phyloP scores from a whole-genome alignment of 192 early-diverging fungal species.

The Backusella circina region DNA sequence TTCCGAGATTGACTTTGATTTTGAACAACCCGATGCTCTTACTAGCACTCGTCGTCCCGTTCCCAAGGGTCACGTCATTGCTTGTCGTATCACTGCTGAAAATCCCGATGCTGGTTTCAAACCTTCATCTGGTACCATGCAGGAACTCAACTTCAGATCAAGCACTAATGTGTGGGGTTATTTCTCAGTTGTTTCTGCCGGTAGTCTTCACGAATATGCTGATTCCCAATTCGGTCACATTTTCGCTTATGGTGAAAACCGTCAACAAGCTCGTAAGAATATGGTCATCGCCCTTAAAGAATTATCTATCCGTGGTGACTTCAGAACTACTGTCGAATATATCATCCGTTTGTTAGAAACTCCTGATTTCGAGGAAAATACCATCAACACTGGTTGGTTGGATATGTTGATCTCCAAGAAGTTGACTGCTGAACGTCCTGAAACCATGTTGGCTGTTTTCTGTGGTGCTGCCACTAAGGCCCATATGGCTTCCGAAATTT shows the following conservation, averaged over 20 bases:
- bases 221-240: conserved; percentile 99
- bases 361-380: conserved; percentile 83
- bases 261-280: conserved; percentile 91
- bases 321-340: conserved; percentile 98
- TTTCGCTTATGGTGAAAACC: conserved; percentile 93
- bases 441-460: conserved; percentile 84
- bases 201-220: conserved; percentile 98
- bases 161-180: conserved; percentile 99
- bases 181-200: conserved; percentile 92
- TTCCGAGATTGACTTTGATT: conserved; percentile 93
- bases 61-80: conserved; percentile 97
- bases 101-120: conserved; percentile 99
- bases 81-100: conserved; percentile 97
- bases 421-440: conserved; percentile 87
- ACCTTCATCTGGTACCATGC: conserved; percentile 93
- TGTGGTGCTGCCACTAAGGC: conserved; percentile 92
- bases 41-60: conserved; percentile 88
- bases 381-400: conserved; percentile 93
- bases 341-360: conserved; percentile 91
- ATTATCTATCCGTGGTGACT: conserved; percentile 96
- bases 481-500: conserved; percentile 59
- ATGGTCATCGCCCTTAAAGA: conserved; percentile 98
- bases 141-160: conserved; percentile 95
- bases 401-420: conserved; percentile 90
- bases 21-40: conserved; percentile 66